Base-by-base conservation (phyloP, 768 basidiomycete genomes). In the Tylopilus sp. region DNA sequence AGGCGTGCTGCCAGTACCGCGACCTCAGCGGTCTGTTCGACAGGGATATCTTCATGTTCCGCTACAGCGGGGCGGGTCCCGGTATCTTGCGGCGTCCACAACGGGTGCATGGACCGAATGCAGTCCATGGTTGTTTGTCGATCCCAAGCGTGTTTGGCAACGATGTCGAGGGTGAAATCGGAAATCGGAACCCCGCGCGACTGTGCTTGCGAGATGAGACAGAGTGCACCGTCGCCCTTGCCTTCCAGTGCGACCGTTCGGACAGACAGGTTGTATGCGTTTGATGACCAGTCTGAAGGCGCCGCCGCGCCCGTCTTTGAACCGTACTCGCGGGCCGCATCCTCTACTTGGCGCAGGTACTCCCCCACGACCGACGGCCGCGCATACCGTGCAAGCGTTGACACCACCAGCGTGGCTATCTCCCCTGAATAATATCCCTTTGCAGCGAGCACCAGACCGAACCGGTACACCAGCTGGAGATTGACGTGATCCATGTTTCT, bases 341-440 rank as follows among this genome's bases (percentile, higher is more conserved):
- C 51, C 34, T 66, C 52, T 12, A 70, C 56, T n/a, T 69, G 40
- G 4, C 55, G 50, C 30, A 86, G 53, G 59, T 83, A 83, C 7
- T 53, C 55, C 41, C 63, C 54, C 52, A 70, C 68, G 38, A 71
- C 59, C 2, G 67, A 56, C 4, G 70, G 68, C 6, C 64, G 52
- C 3, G 77, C 72, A 63, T 75, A 79, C 21, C 76, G 76, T 34
- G 78, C 67, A 19, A 86, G 63, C 5, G 67, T 64, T 2, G 74
- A 70, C 29, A 81, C 53, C 45, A 66, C 62, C 8, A 63, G 69
- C 48, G 44, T 54, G 6, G 58, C 56, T 13, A 56, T 56, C 4
- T 37, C n/a, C 24, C 51, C 60, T 46, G 45, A 37, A 38, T 46
- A 45, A 51, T 77, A 78, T 0, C 84, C 84, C 57, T 80, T 83